Base-by-base conservation (phyloP, 2,329 filamentous ascomycete species). In the Cladosporium sp. region DNA sequence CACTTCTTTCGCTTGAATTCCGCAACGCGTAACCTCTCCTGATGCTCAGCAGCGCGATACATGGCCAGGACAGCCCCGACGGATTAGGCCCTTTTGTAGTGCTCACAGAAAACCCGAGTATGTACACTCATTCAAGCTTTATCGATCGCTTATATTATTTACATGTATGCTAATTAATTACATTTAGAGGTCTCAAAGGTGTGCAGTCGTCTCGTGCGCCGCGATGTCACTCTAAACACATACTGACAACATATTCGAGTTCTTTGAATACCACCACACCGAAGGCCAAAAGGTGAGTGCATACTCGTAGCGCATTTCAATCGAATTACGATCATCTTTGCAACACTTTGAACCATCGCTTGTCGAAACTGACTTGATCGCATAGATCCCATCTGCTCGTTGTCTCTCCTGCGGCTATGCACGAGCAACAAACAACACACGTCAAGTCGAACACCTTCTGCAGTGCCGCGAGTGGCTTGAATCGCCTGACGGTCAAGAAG, bases 351-450 rank as follows among this genome's bases (percentile, higher is more conserved):
- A n/a, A n/a, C n/a, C n/a, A n/a, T n/a, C n/a, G 22, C 22, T 5
- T 5, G 22, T 27, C 22, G 9, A 27, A 27, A 27, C 44, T 51
- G 32, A 47, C 30, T 34, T 32, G 15, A 19, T n/a, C 27, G 24
- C 12, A 41, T 54, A 73, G 69, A 76, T 73, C 59, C 73, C 72
- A 56, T 75, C 74, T 53, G 72, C 75, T 11, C 70, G 74, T 57
- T 77, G 74, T 57, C 64, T 70, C 15, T 68, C 74, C 54, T 77
- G 74, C 62, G 74, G 74, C 53, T 76, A 69, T 58, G 70, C 73
- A 36, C 70, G 74, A 54, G 74, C 73, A 29, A 75, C 75, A 64
- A 77, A 77, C 61, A 74, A 72, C 9, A 77, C 74, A 8, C 70
- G 74, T 54, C 74, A 77, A 61, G 72, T 75, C 53, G 73, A 77